A percentile compares a stretch with the other conserved stretches of the same genome.
phyloP scores from a whole-genome alignment of 805 yeast genomes.

The Candida koratica region DNA sequence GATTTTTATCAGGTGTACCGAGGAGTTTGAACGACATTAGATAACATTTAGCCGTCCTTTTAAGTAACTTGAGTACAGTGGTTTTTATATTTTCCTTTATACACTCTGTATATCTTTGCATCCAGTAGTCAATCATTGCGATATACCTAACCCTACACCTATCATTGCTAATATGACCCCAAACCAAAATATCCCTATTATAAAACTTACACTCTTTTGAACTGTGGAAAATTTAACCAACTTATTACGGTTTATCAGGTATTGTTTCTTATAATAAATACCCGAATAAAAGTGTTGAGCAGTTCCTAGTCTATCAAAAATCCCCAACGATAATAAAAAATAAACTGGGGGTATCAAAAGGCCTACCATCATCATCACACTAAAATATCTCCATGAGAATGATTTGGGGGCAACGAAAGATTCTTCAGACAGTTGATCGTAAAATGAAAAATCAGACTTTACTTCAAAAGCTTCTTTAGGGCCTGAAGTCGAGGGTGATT shows the following conservation, averaged over 20 bases:
- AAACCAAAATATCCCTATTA: conserved; percentile 34
- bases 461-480: neutral
- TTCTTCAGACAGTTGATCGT: conserved; percentile 1
- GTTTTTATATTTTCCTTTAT: no score
- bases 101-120: no score
- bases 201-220: conserved; percentile 31
- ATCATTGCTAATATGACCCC: conserved; percentile 34
- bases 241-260: conserved; percentile 10
- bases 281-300: conserved; percentile 14
- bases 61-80: no score
- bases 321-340: conserved; percentile 32
- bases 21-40: no score
- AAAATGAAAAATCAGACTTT: neutral
- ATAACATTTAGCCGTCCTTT: no score
- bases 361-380: conserved; percentile 27
- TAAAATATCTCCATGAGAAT: conserved; percentile 20
- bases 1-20: no score
- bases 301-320: conserved; percentile 25
- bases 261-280: conserved; percentile 14
- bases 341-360: conserved; percentile 37
- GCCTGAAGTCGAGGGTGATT: neutral
- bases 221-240: conserved; percentile 16
- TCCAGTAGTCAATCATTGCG: no score
- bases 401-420: neutral
- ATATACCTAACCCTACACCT: conserved; percentile 34